Conservation (phyloP, 73 alveolate species). For the Paramecium caudatum region DNA sequence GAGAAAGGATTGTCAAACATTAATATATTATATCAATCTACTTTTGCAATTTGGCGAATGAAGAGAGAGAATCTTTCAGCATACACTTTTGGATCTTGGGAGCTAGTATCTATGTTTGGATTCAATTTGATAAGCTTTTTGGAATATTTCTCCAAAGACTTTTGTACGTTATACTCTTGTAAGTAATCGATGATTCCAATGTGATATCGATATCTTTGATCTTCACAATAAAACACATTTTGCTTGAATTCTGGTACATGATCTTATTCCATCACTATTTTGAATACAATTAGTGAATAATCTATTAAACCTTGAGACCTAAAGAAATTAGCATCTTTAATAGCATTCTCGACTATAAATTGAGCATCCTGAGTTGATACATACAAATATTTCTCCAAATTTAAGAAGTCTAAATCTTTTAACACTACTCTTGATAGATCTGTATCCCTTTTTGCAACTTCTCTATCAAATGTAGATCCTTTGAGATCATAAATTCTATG, state of each 20-base stretch:
- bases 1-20: constrained; percentile 38
- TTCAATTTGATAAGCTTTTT: constrained; percentile 66
- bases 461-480: constrained; percentile 76
- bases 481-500: constrained; percentile 71
- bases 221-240: constrained; percentile 57
- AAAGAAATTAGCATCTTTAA: constrained; percentile 70
- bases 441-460: constrained; percentile 64
- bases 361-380: constrained; percentile 30
- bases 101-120: constrained; percentile 62
- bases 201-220: constrained; percentile 66
- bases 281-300: constrained; percentile 72
- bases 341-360: constrained; percentile 45
- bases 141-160: constrained; percentile 63
- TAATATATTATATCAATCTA: constrained; percentile 35
- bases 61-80: constrained; percentile 52
- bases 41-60: constrained; percentile 53
- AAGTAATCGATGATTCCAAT: constrained; percentile 75
- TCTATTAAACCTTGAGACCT: constrained; percentile 70
- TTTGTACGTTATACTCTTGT: constrained; percentile 67
- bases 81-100: constrained; percentile 68
- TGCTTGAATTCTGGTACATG: background rate
- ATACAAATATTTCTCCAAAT: constrained; percentile 66
- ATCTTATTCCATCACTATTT: constrained; percentile 61
- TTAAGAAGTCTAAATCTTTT: constrained; percentile 73
- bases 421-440: constrained; percentile 61